A percentile compares a stretch with the other conserved stretches of the same genome.
phyloP scores from a whole-genome alignment of 169 alveolate species.

The Cryptosporidium meleagridis region DNA sequence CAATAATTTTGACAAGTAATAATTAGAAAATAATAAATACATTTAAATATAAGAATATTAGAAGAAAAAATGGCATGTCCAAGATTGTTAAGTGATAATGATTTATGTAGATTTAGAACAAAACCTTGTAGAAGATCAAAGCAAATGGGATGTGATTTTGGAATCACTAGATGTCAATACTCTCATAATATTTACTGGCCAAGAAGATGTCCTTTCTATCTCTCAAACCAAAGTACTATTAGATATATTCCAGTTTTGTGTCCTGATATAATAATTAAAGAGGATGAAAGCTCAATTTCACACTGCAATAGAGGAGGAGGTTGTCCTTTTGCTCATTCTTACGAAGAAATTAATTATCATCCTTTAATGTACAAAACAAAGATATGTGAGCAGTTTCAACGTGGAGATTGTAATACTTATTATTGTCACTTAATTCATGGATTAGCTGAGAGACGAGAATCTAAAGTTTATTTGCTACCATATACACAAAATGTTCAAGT shows the following conservation, averaged over 20 bases:
- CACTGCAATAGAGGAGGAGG: constrained; percentile 88
- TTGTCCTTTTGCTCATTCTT: constrained; percentile 91
- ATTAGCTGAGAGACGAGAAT: constrained; percentile 83
- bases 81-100: constrained; percentile 83
- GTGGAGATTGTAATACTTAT: constrained; percentile 86
- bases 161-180: constrained; percentile 86
- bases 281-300: constrained; percentile 84
- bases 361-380: constrained; percentile 91
- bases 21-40: not conserved
- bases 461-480: constrained; percentile 83
- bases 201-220: constrained; percentile 87
- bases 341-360: constrained; percentile 91
- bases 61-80: constrained; percentile 77
- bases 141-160: constrained; percentile 82
- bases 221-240: constrained; percentile 81
- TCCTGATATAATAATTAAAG: constrained; percentile 80
- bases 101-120: constrained; percentile 88
- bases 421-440: constrained; percentile 90
- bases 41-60: not conserved
- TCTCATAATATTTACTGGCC: constrained; percentile 87
- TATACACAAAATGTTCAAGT: constrained; percentile 78
- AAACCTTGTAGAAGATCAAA: constrained; percentile 83
- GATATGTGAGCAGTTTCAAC: constrained; percentile 85
- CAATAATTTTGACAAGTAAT: not conserved
- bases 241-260: constrained; percentile 88